Evolutionary conservation across 208 protist genomes (phyloP), one percentile per base, ranked within the genome.

Genomic region (Leishmania martiniquensis): DNA sequence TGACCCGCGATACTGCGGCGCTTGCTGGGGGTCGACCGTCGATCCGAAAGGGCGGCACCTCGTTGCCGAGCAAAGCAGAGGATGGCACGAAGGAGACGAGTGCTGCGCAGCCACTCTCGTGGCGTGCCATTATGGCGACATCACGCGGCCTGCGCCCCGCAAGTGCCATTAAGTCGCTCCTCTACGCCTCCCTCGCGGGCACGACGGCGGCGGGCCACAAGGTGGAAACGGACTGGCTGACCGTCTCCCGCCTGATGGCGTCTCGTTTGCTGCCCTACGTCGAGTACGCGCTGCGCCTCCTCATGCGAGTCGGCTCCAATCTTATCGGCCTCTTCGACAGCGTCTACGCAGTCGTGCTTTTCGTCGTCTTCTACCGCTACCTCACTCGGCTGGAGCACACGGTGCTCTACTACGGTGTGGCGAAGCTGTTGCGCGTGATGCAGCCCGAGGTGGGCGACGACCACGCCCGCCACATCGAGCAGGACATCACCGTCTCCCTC

Each of bases 361-460:
- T 93, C 70, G 72, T 89, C 2, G 81, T 91, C 74, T 72, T 90
- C 29, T 84, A 88, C 71, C 88, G 85, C 67, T 93, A 89, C 75
- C 81, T 96, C 62, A 77, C 85, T n/a, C 77, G 80, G n/a, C 85
- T 92, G 54, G 87, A 94, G 20, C 82, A 93, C 84, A 93, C 89
- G 10, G 80, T 96, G 57, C 82, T 94, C 32, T 96, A 94, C 82
- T 94, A 96, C 72, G 76, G 79, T n/a, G 52, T 91, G 15, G 84
- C 73, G 20, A 94, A 94, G 80, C 55, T 93, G 76, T 78, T 94
- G 22, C 74, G 63, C 13, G 82, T 89, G 25, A 54, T 93, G 72
- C 77, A 93, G 75, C 85, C 86, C 6, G 75, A 81, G 42, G 42
- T 75, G n/a, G 90, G 85, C 44, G 88, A 91, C 73, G 25, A 62